These are phyloP conservation scores for Apiosordaria backusii DNA, from an alignment of 495 filamentous ascomycete species.

Conservation along the genomic window DNA sequence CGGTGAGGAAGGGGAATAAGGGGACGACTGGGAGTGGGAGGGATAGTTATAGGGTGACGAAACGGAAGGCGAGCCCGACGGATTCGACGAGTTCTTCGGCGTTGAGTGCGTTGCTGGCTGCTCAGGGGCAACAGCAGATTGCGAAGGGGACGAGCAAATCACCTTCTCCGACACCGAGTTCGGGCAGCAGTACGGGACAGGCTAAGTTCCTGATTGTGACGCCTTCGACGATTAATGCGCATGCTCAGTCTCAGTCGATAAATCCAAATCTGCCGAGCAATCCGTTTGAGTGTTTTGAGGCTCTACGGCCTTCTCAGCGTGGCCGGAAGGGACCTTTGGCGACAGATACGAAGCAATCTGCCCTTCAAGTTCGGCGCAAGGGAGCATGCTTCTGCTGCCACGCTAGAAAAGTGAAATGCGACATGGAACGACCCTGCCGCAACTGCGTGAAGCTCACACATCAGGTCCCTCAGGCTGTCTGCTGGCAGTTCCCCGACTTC, in stretches of 20 bases:
- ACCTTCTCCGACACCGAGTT: constrained; percentile 12
- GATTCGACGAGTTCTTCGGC: constrained; percentile 26
- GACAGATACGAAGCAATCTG: constrained; percentile 44
- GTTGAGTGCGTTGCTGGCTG: background rate
- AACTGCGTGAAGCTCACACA: constrained; percentile 45
- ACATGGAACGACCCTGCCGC: constrained; percentile 44
- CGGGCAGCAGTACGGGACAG: constrained; percentile 16
- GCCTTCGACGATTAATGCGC: constrained; percentile 41
- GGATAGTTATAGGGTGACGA: background rate
- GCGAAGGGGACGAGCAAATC: constrained; percentile 7
- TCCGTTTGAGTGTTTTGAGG: constrained; percentile 48
- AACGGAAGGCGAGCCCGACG: constrained; percentile 22
- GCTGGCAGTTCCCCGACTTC: constrained; percentile 49
- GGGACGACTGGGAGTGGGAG: background rate
- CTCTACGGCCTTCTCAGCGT: constrained; percentile 40
- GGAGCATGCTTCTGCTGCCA: constrained; percentile 52
- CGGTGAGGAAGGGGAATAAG: background rate
- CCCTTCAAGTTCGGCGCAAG: constrained; percentile 44
- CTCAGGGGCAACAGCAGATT: constrained; percentile 17
- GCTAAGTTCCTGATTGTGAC: constrained; percentile 48
- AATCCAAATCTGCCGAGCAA: constrained; percentile 33
- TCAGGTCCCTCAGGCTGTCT: constrained; percentile 42
- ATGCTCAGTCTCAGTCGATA: constrained; percentile 19
- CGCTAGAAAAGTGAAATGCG: constrained; percentile 46
- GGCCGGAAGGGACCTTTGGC: constrained; percentile 48